Evolutionary conservation across 176 grass and related monocot species (phyloP).

Genomic region (Triticum urartu): DNA sequence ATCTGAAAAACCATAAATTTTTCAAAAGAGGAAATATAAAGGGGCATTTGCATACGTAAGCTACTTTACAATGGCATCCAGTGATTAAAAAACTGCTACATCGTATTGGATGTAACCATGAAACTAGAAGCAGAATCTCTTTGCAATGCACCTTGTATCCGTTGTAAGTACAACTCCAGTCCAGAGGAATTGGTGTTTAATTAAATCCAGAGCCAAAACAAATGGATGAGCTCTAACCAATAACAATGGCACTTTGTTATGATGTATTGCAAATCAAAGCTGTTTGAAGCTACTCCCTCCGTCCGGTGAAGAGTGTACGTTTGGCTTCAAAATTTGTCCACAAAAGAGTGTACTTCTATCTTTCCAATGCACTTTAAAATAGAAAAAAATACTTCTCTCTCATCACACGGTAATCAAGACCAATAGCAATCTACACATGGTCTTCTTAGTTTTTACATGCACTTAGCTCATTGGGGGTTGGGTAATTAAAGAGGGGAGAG

Average conservation of each 20-base stretch:
- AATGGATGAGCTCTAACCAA: not conserved
- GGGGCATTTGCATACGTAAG: not conserved
- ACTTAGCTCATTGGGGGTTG: too few relatives aligned
- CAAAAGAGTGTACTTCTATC: too few relatives aligned
- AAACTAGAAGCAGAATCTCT: not conserved
- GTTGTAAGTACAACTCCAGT: slow-evolving; percentile 5
- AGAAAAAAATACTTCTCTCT: too few relatives aligned
- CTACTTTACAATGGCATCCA: slow-evolving; percentile 21
- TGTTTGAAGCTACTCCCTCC: not conserved
- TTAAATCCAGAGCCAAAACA: slow-evolving; percentile 15
- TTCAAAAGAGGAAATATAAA: not conserved
- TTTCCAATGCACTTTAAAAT: too few relatives aligned
- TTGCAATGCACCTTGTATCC: not conserved
- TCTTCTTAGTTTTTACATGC: too few relatives aligned
- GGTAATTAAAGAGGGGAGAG: too few relatives aligned
- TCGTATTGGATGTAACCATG: not conserved
- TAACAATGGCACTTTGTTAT: not conserved
- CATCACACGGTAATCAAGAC: too few relatives aligned
- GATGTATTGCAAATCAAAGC: not conserved
- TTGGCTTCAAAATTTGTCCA: too few relatives aligned
- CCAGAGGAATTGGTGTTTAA: not conserved
- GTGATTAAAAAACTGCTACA: not conserved
- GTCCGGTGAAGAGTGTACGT: too few relatives aligned
- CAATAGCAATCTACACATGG: too few relatives aligned
- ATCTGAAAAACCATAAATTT: not conserved